Conservation (phyloP, 441 rosid species). For the Pelargonium fulgidum region DNA sequence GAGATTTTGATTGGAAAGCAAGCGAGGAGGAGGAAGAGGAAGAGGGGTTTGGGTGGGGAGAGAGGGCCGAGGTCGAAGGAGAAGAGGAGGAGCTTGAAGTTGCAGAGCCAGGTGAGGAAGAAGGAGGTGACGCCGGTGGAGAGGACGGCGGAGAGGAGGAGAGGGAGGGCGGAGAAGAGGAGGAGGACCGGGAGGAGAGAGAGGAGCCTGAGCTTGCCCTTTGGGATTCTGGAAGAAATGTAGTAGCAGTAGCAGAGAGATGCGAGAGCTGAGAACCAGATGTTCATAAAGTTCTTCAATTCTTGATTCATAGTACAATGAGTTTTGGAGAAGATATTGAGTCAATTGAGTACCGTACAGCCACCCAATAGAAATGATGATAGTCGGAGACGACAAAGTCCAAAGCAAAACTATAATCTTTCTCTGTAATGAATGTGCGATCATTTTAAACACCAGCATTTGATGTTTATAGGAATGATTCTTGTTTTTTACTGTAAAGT, state of each 20-base stretch:
- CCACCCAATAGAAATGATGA: too few species aligned
- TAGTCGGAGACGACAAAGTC: too few species aligned
- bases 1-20: conserved; percentile 38
- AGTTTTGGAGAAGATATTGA: too few species aligned
- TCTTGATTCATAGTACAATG: not conserved
- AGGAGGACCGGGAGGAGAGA: conserved; percentile 31
- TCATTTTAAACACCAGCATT: too few species aligned
- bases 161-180: conserved; percentile 32
- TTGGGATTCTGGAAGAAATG: conserved; percentile 25
- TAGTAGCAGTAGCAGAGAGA: conserved; percentile 32
- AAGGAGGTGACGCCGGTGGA: conserved; percentile 18
- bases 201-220: conserved; percentile 27
- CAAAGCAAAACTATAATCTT: too few species aligned
- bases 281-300: conserved; percentile 24
- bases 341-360: too few species aligned
- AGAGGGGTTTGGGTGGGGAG: conserved; percentile 15
- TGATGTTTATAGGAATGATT: too few species aligned
- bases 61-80: conserved; percentile 33
- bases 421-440: too few species aligned
- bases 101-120: conserved; percentile 34
- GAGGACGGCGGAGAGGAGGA: conserved; percentile 25
- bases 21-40: conserved; percentile 27
- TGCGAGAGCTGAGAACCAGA: conserved; percentile 26
- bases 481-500: too few species aligned
- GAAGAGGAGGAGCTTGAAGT: conserved; percentile 42